These are phyloP conservation scores for Xanthoconium separans DNA, from an alignment of 1,284 basidiomycete species.

Conservation along the genomic window DNA sequence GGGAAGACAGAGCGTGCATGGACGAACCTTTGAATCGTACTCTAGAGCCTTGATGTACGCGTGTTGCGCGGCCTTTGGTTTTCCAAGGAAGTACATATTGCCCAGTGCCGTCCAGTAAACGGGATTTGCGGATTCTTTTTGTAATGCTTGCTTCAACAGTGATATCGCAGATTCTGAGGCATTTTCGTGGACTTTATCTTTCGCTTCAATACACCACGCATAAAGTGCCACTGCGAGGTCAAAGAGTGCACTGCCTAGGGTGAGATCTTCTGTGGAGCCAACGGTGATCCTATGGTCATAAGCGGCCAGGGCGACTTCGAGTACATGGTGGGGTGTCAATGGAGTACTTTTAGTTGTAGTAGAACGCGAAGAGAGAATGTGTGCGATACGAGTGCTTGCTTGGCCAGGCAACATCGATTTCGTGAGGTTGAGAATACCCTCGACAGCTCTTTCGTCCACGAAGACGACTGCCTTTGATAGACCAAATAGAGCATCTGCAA, in stretches of 20 bases:
- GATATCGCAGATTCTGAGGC: slow-evolving; percentile 55
- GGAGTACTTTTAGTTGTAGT: slow-evolving; percentile 23
- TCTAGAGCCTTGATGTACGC: slow-evolving; percentile 91
- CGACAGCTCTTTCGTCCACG: slow-evolving; percentile 40
- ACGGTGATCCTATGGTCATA: slow-evolving; percentile 76
- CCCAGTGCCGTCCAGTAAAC: slow-evolving; percentile 84
- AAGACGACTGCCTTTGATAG: slow-evolving; percentile 53
- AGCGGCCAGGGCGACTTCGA: slow-evolving; percentile 63
- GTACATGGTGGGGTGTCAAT: slow-evolving; percentile 40
- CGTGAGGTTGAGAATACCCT: slow-evolving; percentile 37
- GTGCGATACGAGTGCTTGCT: slow-evolving; percentile 41
- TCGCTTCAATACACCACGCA: slow-evolving; percentile 42
- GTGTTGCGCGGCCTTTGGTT: slow-evolving; percentile 82
- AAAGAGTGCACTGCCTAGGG: slow-evolving; percentile 67
- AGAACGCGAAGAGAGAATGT: slow-evolving; percentile 39
- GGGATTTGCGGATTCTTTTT: slow-evolving; percentile 72
- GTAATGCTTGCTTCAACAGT: slow-evolving; percentile 75
- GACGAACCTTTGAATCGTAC: slow-evolving; percentile 69
- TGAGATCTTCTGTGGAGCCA: slow-evolving; percentile 56
- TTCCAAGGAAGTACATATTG: slow-evolving; percentile 66
- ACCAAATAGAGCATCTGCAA: slow-evolving; percentile 76
- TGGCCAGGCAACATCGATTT: slow-evolving; percentile 39
- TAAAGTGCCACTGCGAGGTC: slow-evolving; percentile 77
- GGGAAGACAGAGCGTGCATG: background rate
- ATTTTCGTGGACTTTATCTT: slow-evolving; percentile 32